These are phyloP conservation scores for Acanthamoeba triangularis DNA, from an alignment of 208 protist species.

Conservation along the genomic window DNA sequence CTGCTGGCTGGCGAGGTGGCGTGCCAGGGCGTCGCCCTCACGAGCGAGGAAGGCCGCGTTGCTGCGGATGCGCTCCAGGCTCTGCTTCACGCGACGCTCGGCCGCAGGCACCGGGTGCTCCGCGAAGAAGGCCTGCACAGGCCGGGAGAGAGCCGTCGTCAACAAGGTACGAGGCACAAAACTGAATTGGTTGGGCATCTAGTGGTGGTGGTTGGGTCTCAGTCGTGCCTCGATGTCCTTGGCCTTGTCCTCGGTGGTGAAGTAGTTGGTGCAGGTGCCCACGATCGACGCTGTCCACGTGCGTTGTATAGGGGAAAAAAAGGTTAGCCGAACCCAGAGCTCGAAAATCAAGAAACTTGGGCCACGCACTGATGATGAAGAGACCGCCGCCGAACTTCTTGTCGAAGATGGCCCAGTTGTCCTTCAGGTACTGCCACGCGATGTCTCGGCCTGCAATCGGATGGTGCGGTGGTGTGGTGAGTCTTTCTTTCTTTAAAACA, in stretches of 20 bases:
- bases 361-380: conserved; percentile 50
- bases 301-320: neutral
- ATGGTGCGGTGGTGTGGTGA: too few relatives aligned
- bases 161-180: too few relatives aligned
- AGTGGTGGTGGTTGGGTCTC: too few relatives aligned
- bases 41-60: conserved; percentile 71
- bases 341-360: too few relatives aligned
- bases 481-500: neutral
- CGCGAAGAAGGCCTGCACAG: conserved; percentile 29
- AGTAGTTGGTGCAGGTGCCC: conserved; percentile 46
- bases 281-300: neutral
- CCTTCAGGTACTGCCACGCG: conserved; percentile 79
- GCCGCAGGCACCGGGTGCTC: conserved; percentile 12
- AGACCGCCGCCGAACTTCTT: conserved; percentile 70
- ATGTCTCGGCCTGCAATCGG: neutral
- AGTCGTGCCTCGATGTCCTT: neutral
- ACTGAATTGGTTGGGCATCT: too few relatives aligned
- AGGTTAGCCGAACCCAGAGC: neutral
- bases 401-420: conserved; percentile 69
- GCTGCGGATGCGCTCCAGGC: conserved; percentile 58
- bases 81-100: conserved; percentile 61
- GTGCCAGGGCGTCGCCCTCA: conserved; percentile 13
- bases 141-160: too few relatives aligned
- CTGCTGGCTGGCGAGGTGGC: neutral
- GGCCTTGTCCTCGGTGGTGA: conserved; percentile 70